These are phyloP conservation scores for Uncinocarpus reesii DNA, from an alignment of 2,329 filamentous ascomycete genomes.

Conservation along the genomic window DNA sequence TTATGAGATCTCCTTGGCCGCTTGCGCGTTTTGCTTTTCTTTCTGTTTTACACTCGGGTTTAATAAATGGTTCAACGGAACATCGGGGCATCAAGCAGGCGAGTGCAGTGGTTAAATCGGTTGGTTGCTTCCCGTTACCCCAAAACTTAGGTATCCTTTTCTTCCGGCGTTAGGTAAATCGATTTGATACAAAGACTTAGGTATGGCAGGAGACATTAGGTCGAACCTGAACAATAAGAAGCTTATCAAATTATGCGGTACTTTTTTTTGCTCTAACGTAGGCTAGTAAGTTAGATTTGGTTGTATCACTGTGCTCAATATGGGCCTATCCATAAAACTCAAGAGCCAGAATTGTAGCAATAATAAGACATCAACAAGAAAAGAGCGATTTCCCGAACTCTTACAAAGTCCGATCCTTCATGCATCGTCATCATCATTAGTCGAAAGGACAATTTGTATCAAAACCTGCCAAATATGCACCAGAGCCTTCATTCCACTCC, in stretches of 20 bases:
- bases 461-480: constrained; percentile 7
- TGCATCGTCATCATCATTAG: constrained; percentile 7
- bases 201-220: constrained; percentile 1
- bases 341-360: background rate
- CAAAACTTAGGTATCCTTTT: background rate
- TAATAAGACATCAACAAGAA: background rate
- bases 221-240: background rate
- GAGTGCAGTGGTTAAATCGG: background rate
- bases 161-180: background rate
- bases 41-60: constrained; percentile 8
- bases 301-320: background rate
- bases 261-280: background rate
- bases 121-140: background rate
- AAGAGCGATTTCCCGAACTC: background rate
- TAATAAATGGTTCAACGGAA: background rate
- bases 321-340: background rate
- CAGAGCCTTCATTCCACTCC: background rate
- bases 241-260: background rate
- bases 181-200: background rate
- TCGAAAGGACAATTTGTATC: background rate
- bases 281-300: background rate
- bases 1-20: background rate
- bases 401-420: background rate
- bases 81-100: background rate
- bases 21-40: constrained; percentile 7